Percentiles rank a stretch among this genome's conserved stretches.
phyloP scores from a whole-genome alignment of 768 basidiomycete species.

The Kwoniella dejecticola region DNA sequence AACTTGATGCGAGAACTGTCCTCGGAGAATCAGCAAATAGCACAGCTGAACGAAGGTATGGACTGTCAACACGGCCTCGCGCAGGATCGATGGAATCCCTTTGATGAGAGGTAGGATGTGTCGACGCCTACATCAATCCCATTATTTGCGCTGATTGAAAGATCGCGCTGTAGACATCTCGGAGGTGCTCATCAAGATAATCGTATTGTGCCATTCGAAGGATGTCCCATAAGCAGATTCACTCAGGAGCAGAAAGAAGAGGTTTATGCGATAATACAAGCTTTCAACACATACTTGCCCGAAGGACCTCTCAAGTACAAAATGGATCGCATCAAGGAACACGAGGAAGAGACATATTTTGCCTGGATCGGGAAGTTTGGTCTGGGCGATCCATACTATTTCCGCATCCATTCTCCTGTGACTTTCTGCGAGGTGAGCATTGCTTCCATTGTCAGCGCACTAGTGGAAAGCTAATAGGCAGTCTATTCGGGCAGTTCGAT shows the following conservation, averaged over 20 bases:
- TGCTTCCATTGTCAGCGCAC: too few species aligned
- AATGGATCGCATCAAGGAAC: constrained; percentile 22
- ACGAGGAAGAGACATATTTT: constrained; percentile 41
- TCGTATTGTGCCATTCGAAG: constrained; percentile 45
- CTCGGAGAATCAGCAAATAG: constrained; percentile 35
- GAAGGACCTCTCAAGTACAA: constrained; percentile 28
- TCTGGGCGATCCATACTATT: constrained; percentile 50
- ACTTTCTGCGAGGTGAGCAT: constrained; percentile 42
- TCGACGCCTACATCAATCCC: too few species aligned
- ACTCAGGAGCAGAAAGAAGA: constrained; percentile 31
- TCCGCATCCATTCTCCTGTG: constrained; percentile 46
- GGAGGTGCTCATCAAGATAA: constrained; percentile 50
- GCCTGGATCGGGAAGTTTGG: constrained; percentile 48
- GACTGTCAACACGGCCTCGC: constrained; percentile 25
- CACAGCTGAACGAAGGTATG: constrained; percentile 41
- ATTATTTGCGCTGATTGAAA: constrained; percentile 10
- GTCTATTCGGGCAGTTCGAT: constrained; percentile 35
- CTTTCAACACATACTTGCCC: constrained; percentile 48
- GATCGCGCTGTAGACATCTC: constrained; percentile 29
- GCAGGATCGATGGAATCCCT: constrained; percentile 50
- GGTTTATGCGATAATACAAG: constrained; percentile 30
- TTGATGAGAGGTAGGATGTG: constrained; percentile 40
- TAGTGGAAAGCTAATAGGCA: neutral
- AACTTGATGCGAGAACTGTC: constrained; percentile 42
- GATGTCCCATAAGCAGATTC: constrained; percentile 33